phyloP scores from a whole-genome alignment of 805 yeast genomes.

The Priceomyces haplophilus region DNA sequence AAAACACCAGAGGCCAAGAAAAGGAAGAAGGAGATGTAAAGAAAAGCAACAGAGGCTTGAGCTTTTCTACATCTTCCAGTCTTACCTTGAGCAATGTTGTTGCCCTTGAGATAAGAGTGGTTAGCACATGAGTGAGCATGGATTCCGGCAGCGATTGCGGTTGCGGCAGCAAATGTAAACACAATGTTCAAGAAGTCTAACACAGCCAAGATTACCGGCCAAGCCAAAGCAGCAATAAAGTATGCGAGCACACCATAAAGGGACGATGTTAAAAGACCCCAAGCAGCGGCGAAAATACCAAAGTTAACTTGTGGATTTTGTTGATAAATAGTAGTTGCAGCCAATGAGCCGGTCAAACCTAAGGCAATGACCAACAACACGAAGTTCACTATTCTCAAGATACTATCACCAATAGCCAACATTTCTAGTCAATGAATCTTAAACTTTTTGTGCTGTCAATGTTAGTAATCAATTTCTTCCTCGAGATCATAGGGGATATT shows the following conservation, averaged over 20 bases:
- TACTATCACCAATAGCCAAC: conserved; percentile 71
- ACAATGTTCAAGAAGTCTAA: conserved; percentile 86
- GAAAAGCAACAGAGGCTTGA: conserved; percentile 79
- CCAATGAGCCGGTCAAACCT: conserved; percentile 88
- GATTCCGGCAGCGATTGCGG: conserved; percentile 89
- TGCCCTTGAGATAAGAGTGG: conserved; percentile 57
- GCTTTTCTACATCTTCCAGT: conserved; percentile 90
- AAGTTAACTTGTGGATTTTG: conserved; percentile 81
- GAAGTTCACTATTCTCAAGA: conserved; percentile 73
- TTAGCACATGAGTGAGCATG: conserved; percentile 84
- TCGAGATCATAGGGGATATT: background rate
- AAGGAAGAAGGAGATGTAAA: conserved; percentile 77
- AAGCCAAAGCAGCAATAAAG: conserved; percentile 74
- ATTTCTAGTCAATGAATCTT: conserved; percentile 20
- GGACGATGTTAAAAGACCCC: conserved; percentile 76
- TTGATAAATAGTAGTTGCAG: conserved; percentile 55
- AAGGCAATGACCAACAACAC: conserved; percentile 72
- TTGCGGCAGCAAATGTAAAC: conserved; percentile 92
- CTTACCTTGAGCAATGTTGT: conserved; percentile 73
- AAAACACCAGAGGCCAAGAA: conserved; percentile 65
- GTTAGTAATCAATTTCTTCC: background rate
- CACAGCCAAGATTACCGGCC: conserved; percentile 74
- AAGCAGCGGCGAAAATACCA: conserved; percentile 82
- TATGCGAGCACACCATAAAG: conserved; percentile 77
- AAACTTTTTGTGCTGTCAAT: background rate